Evolutionary conservation across 352 stramenopile species (phyloP).

Genomic region (Globisporangium splendens): DNA sequence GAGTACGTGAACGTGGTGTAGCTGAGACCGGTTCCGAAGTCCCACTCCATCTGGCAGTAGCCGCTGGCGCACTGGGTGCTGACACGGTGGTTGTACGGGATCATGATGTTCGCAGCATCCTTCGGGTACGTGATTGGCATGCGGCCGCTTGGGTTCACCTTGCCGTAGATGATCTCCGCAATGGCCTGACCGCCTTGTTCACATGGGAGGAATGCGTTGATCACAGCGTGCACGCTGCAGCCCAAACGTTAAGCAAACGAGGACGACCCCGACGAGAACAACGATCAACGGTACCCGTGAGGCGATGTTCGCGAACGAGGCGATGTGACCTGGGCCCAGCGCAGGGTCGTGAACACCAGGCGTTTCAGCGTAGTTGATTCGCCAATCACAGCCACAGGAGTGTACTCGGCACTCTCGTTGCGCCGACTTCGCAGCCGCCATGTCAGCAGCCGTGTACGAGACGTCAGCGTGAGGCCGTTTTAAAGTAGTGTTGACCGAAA

Average conservation of each 20-base stretch:
- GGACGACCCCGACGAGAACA: constrained; percentile 55
- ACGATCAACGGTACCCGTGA: too few relatives aligned
- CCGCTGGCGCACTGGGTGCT: constrained; percentile 1
- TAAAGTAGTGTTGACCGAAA: constrained; percentile 45
- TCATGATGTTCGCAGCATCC: constrained; percentile 50
- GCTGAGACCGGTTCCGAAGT: too few relatives aligned
- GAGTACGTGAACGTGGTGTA: too few relatives aligned
- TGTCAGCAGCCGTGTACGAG: constrained; percentile 36
- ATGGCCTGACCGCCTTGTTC: constrained; percentile 76
- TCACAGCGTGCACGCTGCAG: constrained; percentile 59
- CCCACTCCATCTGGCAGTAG: too few relatives aligned
- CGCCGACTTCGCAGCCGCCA: constrained; percentile 48
- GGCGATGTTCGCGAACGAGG: too few relatives aligned
- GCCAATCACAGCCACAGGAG: constrained; percentile 24
- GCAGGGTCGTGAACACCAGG: too few relatives aligned
- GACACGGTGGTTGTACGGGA: constrained; percentile 78
- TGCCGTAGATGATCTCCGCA: constrained; percentile 76
- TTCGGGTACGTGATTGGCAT: constrained; percentile 83
- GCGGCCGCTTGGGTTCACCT: constrained; percentile 73
- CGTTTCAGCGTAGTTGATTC: too few relatives aligned
- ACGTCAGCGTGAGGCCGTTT: constrained; percentile 51
- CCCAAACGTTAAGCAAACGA: constrained; percentile 59
- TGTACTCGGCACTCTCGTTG: constrained; percentile 50
- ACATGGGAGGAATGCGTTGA: constrained; percentile 78
- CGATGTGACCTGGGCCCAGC: too few relatives aligned